These are phyloP conservation scores for Metarhizium robertsii DNA, from an alignment of 2,329 filamentous ascomycete species.

Conservation along the genomic window DNA sequence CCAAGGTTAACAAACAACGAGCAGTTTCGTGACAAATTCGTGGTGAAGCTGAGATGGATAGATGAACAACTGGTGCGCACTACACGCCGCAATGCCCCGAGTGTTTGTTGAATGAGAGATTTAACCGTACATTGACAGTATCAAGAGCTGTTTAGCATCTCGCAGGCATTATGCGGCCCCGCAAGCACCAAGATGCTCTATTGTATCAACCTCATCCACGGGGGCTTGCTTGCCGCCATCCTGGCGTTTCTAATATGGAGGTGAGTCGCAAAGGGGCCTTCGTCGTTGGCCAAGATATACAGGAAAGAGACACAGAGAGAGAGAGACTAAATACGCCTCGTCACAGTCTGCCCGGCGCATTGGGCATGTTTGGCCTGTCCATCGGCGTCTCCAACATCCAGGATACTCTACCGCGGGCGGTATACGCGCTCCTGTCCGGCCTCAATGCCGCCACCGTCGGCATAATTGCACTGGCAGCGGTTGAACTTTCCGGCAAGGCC, in stretches of 20 bases:
- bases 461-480: constrained; percentile 60
- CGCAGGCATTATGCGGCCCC: constrained; percentile 58
- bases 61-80: constrained; percentile 53
- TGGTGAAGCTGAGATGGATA: constrained; percentile 52
- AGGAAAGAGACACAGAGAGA: background rate
- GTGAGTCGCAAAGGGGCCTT: constrained; percentile 20
- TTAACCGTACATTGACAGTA: constrained; percentile 34
- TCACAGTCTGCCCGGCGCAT: constrained; percentile 53
- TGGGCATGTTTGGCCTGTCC: constrained; percentile 61
- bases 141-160: constrained; percentile 62
- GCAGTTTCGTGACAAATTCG: constrained; percentile 50
- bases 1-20: background rate
- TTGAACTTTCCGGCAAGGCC: constrained; percentile 57
- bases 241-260: constrained; percentile 56
- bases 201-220: constrained; percentile 55
- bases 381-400: constrained; percentile 54
- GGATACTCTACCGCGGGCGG: constrained; percentile 47
- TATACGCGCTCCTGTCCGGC: constrained; percentile 61
- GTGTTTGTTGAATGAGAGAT: background rate
- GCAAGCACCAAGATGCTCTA: constrained; percentile 64
- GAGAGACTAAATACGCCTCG: constrained; percentile 13
- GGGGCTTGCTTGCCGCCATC: constrained; percentile 47
- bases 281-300: background rate
- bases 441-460: constrained; percentile 66
- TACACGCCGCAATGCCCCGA: background rate